Base-by-base conservation (phyloP, 352 stramenopile species). In the Globisporangium sylvaticum region DNA sequence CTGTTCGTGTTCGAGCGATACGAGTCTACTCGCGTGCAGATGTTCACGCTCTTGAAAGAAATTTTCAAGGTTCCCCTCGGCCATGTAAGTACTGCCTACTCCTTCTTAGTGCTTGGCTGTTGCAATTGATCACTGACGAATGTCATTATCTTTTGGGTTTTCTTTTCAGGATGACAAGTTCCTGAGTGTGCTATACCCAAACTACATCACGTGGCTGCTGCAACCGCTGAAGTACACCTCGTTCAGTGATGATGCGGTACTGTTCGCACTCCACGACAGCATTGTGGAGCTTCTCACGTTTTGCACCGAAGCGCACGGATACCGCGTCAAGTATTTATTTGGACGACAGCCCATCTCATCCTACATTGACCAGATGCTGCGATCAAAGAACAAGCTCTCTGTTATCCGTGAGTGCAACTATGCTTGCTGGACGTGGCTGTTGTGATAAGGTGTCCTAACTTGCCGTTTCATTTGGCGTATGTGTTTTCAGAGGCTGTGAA, bases 241-340 rank as follows among this genome's bases (percentile, higher is more conserved):
- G 1, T 76, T 78, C 32, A 72, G 88, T 60, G 69, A 83, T 31
- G 64, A 71, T 14, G 73, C 77, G 5, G 74, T 71, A 6, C 75
- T 95, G 55, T 95, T 94, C 72, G 75, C 84, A 48, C 67, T 92
- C 39, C 84, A 92, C 70, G 87, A 91, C 62, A 89, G 84, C 65
- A 90, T 93, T 65, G 87, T 92, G 73, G 87, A 95, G 64, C 67
- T 95, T 20, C 75, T 95, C 15, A 92, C 87, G n/a, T 91, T 95
- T 62, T 94, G 83, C 75, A 92, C 87, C 0, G 80, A 93, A 68
- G 84, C 81, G 25, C 87, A 95, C 53, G 85, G 87, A 5, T 95
- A 95, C 69, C 85, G 87, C 42, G 79, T 95, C 57, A 95, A 95
- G 68, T 95, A 95, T 76, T 70, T 95, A 29, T 92, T 95, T 58